Conservation (phyloP, 495 filamentous ascomycete genomes). For the Penicillium ucsense region DNA sequence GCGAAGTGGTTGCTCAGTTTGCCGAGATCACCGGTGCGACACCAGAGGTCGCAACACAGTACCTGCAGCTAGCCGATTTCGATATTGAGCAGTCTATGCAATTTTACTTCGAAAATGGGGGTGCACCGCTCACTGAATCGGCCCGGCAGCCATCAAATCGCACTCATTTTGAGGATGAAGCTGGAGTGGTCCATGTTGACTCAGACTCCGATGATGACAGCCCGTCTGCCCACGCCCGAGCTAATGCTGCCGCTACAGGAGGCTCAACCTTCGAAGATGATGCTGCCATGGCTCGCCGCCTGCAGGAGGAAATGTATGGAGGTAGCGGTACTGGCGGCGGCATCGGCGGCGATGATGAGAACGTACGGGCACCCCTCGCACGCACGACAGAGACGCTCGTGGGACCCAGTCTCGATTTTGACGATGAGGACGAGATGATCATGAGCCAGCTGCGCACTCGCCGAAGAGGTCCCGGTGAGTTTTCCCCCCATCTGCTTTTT, state of each 20-base stretch:
- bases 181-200: slow-evolving; percentile 61
- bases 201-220: slow-evolving; percentile 59
- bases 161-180: slow-evolving; percentile 36
- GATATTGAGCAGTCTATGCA: slow-evolving; percentile 77
- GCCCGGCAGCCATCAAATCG: slow-evolving; percentile 20
- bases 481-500: neutral
- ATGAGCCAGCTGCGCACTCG: slow-evolving; percentile 55
- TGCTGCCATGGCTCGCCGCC: slow-evolving; percentile 79
- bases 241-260: slow-evolving; percentile 3
- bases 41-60: slow-evolving; percentile 59
- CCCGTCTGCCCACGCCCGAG: neutral
- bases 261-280: slow-evolving; percentile 60
- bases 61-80: slow-evolving; percentile 71
- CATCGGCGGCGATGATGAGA: slow-evolving; percentile 42
- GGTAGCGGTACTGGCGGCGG: slow-evolving; percentile 19
- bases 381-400: slow-evolving; percentile 87
- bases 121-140: slow-evolving; percentile 40
- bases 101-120: slow-evolving; percentile 77
- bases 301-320: slow-evolving; percentile 87
- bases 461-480: slow-evolving; percentile 31
- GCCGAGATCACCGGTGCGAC: slow-evolving; percentile 56
- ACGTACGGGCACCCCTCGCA: slow-evolving; percentile 81
- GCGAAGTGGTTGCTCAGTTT: slow-evolving; percentile 38
- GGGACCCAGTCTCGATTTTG: slow-evolving; percentile 52
- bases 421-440: slow-evolving; percentile 53